Evolutionary conservation across 148 eudicot species (phyloP).

Genomic region (Salicornia ramosissima): DNA sequence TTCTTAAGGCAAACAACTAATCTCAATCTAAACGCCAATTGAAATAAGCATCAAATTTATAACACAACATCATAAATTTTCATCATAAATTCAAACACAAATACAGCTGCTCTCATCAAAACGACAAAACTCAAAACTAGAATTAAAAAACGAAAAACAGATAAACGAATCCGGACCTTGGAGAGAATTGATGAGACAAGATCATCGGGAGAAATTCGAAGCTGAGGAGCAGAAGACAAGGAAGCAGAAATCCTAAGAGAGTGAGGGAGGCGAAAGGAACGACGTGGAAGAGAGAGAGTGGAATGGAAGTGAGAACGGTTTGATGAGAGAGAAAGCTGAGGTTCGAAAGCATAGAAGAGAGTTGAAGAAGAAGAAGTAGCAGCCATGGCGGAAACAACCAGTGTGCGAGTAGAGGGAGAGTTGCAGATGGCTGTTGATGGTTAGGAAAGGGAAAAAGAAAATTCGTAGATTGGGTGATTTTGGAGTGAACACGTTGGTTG

Average conservation of each 20-base stretch:
- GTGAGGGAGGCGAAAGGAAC: neutral
- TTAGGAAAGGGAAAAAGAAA: neutral
- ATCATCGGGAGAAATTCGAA: conserved; percentile 27
- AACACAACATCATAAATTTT: too few relatives aligned
- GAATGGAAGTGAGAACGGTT: conserved; percentile 1
- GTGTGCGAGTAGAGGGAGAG: neutral
- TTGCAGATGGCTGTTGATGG: neutral
- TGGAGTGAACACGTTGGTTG: conserved; percentile 4
- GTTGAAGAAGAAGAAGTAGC: conserved; percentile 16
- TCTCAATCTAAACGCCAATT: too few relatives aligned
- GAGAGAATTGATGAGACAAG: conserved; percentile 49
- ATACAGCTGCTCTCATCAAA: too few relatives aligned
- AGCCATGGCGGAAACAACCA: conserved; percentile 15
- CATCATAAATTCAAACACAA: too few relatives aligned
- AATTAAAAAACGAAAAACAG: neutral
- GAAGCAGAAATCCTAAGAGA: conserved; percentile 30
- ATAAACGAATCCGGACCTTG: conserved; percentile 26
- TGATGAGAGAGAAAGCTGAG: conserved; percentile 21
- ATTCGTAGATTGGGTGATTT: neutral
- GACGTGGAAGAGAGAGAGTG: conserved; percentile 14
- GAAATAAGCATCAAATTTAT: too few relatives aligned
- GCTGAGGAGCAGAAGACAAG: conserved; percentile 32
- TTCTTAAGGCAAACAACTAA: too few relatives aligned
- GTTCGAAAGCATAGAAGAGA: conserved; percentile 13
- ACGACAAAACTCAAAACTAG: too few relatives aligned